Conservation (phyloP, 345 rosid species). For the Arabis alpina region DNA sequence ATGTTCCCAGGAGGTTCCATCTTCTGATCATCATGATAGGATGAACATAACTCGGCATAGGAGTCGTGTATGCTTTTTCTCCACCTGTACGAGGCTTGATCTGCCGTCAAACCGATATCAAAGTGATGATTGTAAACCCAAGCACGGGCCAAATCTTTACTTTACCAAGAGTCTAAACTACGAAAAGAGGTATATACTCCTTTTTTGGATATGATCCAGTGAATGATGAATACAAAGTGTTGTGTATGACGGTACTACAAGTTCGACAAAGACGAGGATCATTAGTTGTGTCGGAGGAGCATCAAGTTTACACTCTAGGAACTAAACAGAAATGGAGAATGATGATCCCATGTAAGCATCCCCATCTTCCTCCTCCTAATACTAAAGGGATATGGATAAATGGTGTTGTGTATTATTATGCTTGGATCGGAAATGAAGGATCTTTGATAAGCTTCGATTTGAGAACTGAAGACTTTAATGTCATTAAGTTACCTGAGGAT, state of each 20-base stretch:
- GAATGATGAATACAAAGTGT: not conserved
- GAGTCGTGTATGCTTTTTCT: not conserved
- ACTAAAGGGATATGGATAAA: not conserved
- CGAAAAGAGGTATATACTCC: not conserved
- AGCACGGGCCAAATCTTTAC: not conserved
- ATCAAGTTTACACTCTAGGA: not conserved
- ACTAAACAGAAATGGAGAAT: not conserved
- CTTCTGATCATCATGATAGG: not conserved
- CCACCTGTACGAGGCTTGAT: not conserved
- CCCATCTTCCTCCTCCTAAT: not conserved
- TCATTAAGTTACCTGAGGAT: not conserved
- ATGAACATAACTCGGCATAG: not conserved
- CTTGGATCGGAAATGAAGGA: not conserved
- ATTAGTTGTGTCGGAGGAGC: not conserved
- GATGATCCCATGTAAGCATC: not conserved
- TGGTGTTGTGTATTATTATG: not conserved
- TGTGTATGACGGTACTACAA: slow-evolving; percentile 1
- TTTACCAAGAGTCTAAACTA: not conserved
- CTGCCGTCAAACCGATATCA: not conserved
- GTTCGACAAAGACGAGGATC: not conserved
- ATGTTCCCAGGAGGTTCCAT: not conserved
- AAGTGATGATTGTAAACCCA: not conserved
- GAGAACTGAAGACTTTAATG: not conserved
- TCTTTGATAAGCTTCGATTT: not conserved
- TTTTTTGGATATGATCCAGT: slow-evolving; percentile 16